Evolutionary conservation across 2,329 filamentous ascomycete genomes (phyloP), one percentile per base, ranked within the genome.

Genomic region (Hymenotorrendiella dingleyae): DNA sequence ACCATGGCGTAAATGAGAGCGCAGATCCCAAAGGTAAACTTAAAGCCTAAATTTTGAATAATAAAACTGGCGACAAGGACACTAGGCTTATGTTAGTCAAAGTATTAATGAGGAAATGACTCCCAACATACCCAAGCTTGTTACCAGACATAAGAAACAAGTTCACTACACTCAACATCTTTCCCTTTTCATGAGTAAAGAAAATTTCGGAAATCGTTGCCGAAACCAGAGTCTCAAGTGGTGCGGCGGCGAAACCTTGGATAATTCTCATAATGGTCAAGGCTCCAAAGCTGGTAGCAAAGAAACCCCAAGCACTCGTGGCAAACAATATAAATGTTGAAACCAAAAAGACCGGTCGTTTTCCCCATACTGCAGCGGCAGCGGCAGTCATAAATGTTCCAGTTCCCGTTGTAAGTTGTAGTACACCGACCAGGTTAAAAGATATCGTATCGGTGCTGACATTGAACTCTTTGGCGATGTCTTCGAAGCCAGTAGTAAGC

Each of bases 121-220:
- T n/a, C n/a, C n/a, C n/a, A n/a, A n/a, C n/a, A 43, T 55, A 57
- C 53, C 55, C 54, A 20, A 59, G 50, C 27, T 58, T 54, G n/a
- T 56, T 54, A 38, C 58, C 56, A 32, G 50, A 47, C 45, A 53
- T 54, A 23, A 59, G 47, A 24, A 55, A 57, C 26, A 57, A 27
- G 27, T 57, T 52, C 54, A 50, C 54, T 22, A 56, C 41, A 45
- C 48, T 52, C 43, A 61, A 33, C 58, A 55, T 48, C 50, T 44
- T 19, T 4, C 66, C 69, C 6, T 69, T 64, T 56, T 72, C 61
- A 45, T 71, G 68, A 4, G 70, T 65, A 44, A 67, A 71, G 50
- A 68, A 72, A 21, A 71, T 53, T 38, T 71, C 69, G 5, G 66
- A 66, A 35, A 70, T 67, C 1, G 58, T 61, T 11, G 55, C 54